Conservation (phyloP, 2,329 filamentous ascomycete species). For the Monosporascus cannonballus region DNA sequence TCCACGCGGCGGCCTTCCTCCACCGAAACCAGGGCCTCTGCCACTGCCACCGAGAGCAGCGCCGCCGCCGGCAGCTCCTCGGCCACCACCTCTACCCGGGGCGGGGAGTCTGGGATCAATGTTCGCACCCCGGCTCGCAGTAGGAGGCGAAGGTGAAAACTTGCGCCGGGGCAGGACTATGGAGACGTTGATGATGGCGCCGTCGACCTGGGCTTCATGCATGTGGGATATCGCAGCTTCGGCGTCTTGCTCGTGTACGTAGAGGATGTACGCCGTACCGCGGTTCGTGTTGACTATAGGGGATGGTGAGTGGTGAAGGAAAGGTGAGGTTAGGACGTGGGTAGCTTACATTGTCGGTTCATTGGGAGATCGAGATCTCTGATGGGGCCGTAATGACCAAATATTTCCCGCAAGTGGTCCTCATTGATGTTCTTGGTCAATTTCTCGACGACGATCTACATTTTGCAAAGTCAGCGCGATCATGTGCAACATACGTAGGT, state of each 20-base stretch:
- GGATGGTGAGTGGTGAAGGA: constrained; percentile 4
- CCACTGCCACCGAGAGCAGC: constrained; percentile 31
- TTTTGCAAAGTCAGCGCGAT: not conserved
- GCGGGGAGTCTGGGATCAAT: constrained; percentile 49
- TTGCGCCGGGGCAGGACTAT: constrained; percentile 81
- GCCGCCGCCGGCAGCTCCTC: constrained; percentile 29
- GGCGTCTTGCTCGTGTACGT: constrained; percentile 67
- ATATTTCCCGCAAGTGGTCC: constrained; percentile 84
- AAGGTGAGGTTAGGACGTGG: not conserved
- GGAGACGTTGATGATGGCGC: constrained; percentile 74
- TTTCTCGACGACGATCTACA: constrained; percentile 88
- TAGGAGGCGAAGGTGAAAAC: constrained; percentile 74
- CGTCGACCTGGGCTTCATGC: constrained; percentile 95
- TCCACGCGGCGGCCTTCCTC: constrained; percentile 20
- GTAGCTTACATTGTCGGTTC: constrained; percentile 65
- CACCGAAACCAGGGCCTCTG: constrained; percentile 22
- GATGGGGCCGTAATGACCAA: constrained; percentile 80
- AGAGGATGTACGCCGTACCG: constrained; percentile 90
- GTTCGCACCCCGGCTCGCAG: constrained; percentile 56
- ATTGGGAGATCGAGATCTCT: constrained; percentile 84
- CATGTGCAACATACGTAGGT: not conserved
- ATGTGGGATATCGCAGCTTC: constrained; percentile 90
- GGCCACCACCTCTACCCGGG: constrained; percentile 27
- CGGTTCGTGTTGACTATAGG: constrained; percentile 75
- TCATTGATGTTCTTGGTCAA: constrained; percentile 93